Conservation (phyloP, 192 early-diverging fungal species). For the Backusella macrospora region DNA sequence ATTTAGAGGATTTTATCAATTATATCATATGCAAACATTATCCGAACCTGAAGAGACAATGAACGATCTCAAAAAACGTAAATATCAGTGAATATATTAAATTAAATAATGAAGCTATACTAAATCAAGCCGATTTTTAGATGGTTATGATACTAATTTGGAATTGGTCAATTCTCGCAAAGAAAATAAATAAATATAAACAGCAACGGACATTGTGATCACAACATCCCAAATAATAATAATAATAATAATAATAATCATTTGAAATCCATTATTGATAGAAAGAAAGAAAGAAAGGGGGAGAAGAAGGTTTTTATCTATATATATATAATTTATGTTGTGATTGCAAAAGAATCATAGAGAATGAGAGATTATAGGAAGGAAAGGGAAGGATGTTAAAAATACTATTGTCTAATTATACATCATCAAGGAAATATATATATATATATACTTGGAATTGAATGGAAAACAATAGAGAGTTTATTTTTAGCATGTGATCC, state of each 20-base stretch:
- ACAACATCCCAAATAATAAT: too few species aligned
- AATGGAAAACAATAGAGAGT: too few species aligned
- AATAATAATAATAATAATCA: not conserved
- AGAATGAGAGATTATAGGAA: too few species aligned
- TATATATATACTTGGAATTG: too few species aligned
- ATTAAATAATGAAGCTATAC: not conserved
- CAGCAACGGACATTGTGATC: slow-evolving; percentile 4
- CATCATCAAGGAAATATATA: too few species aligned
- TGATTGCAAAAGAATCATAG: too few species aligned
- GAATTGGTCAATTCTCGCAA: slow-evolving; percentile 49
- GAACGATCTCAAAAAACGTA: slow-evolving; percentile 70
- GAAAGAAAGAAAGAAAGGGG: not conserved
- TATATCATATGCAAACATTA: slow-evolving; percentile 75
- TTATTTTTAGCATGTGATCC: not conserved
- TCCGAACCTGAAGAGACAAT: slow-evolving; percentile 74
- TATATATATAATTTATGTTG: too few species aligned
- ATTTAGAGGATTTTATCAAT: slow-evolving; percentile 74
- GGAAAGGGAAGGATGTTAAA: too few species aligned
- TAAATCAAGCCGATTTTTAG: slow-evolving; percentile 20
- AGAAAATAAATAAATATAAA: slow-evolving; percentile 33
- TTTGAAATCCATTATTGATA: not conserved
- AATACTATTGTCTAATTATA: too few species aligned
- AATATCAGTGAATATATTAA: not conserved
- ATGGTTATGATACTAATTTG: slow-evolving; percentile 58
- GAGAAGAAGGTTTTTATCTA: too few species aligned